These are phyloP conservation scores for Ceriops zippeliana DNA, from an alignment of 345 rosid species.

Conservation along the genomic window DNA sequence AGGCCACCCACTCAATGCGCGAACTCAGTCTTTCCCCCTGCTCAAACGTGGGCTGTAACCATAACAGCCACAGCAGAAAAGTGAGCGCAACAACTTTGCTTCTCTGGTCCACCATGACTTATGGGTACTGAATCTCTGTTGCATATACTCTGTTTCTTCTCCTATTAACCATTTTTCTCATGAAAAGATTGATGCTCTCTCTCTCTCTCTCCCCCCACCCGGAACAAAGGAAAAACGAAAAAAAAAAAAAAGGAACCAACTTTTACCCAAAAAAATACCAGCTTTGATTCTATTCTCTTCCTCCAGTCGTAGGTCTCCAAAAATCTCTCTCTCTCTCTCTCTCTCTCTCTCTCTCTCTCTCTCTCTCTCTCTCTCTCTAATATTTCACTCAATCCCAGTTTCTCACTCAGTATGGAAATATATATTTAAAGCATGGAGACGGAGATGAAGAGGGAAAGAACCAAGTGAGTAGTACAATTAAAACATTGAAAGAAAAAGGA, in stretches of 20 bases:
- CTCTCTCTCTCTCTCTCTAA: constrained; percentile 1
- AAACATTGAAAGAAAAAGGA: background rate
- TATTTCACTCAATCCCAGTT: constrained; percentile 1
- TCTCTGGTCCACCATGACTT: constrained; percentile 67
- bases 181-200: background rate
- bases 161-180: constrained; percentile 15
- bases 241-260: too few relatives aligned
- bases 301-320: constrained; percentile 15
- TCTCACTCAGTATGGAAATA: background rate
- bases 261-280: too few relatives aligned
- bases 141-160: constrained; percentile 15
- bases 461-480: background rate
- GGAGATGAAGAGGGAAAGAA: background rate
- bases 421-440: too few relatives aligned
- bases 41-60: constrained; percentile 51
- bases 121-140: background rate
- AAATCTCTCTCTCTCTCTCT: background rate
- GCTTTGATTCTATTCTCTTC: background rate
- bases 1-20: constrained; percentile 45
- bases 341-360: constrained; percentile 5
- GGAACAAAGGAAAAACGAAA: too few relatives aligned
- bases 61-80: constrained; percentile 36
- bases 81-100: constrained; percentile 32
- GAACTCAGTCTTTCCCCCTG: constrained; percentile 48
- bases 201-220: too few relatives aligned